These are phyloP conservation scores for Annulohypoxylon maeteangense DNA, from an alignment of 495 filamentous ascomycete genomes.

Conservation along the genomic window DNA sequence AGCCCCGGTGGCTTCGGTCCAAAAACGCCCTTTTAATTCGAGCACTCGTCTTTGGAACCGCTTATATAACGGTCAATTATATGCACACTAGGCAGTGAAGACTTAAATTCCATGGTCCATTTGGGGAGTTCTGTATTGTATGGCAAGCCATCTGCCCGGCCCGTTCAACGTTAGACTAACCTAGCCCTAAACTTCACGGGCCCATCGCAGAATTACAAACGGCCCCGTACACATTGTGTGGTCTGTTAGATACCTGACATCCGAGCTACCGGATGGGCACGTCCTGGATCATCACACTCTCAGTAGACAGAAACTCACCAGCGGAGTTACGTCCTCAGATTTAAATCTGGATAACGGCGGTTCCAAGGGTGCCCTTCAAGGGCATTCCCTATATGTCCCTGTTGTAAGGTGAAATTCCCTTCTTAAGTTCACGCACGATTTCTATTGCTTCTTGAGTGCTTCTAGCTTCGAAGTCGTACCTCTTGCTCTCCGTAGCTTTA, in stretches of 20 bases:
- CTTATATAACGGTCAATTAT: background rate
- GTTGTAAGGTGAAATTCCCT: constrained; percentile 68
- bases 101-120: background rate
- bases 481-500: constrained; percentile 85
- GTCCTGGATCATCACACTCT: constrained; percentile 1
- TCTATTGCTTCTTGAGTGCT: constrained; percentile 82
- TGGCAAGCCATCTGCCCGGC: background rate
- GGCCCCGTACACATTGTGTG: background rate
- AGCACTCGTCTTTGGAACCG: background rate
- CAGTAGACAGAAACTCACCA: constrained; percentile 12
- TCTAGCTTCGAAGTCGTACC: constrained; percentile 95
- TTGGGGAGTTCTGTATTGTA: background rate
- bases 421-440: constrained; percentile 89
- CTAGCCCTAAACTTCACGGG: background rate
- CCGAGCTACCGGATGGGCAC: background rate
- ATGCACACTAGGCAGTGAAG: background rate
- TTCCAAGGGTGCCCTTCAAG: background rate
- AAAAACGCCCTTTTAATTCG: background rate
- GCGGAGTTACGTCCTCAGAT: background rate
- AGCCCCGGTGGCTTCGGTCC: background rate
- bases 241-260: background rate
- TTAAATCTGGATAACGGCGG: constrained; percentile 1
- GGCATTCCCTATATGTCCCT: constrained; percentile 38
- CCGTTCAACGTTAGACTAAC: background rate
- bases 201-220: constrained; percentile 12